Evolutionary conservation across 2,329 filamentous ascomycete genomes (phyloP), one percentile per base, ranked within the genome.

Genomic region (Diatrype stigma): DNA sequence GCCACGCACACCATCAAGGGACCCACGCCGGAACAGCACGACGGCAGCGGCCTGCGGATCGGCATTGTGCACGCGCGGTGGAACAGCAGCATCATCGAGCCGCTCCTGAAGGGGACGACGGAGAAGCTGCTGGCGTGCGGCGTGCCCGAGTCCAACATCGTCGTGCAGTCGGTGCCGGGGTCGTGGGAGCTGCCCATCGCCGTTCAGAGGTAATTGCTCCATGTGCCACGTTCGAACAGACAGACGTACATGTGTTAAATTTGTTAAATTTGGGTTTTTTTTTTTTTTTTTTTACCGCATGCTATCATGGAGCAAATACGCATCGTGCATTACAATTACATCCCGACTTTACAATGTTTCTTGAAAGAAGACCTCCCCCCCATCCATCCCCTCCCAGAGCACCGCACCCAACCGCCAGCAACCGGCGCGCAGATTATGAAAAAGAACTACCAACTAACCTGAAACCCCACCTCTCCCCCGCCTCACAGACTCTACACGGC

Each of bases 31-130:
- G 73, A 84, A 67, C 73, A 79, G 61, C 78, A 83, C 70, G 77
- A 86, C 67, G 87, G 89, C 70, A 83, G 83, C 63, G 78, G 76
- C 64, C 82, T 99, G 57, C 90, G 94, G 67, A 86, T 99, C 67
- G 93, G 89, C 67, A 97, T 99, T 67, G 82, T 99, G 52, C 94
- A 97, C 74, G 93, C 93, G 52, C 86, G 94, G 64, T 99, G 94
- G 94, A 99, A 99, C 76, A 80, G 79, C 58, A 81, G 80, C 59
- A 90, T 99, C 68, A 96, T 97, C 71, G 85, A 89, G 52, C 85
- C 90, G 48, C 84, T 99, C 51, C 80, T 99, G 54, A 77, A 81
- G 48, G 94, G 94, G 58, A 84, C 89, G 44, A 89, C 87, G 72
- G 86, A 86, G 62, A 86, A 86, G 66, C 84, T 99, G 50, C 74